Evolutionary conservation across 1,284 basidiomycete species (phyloP), one percentile per base, ranked within the genome.

Genomic region (Cystobasidium pallidum): DNA sequence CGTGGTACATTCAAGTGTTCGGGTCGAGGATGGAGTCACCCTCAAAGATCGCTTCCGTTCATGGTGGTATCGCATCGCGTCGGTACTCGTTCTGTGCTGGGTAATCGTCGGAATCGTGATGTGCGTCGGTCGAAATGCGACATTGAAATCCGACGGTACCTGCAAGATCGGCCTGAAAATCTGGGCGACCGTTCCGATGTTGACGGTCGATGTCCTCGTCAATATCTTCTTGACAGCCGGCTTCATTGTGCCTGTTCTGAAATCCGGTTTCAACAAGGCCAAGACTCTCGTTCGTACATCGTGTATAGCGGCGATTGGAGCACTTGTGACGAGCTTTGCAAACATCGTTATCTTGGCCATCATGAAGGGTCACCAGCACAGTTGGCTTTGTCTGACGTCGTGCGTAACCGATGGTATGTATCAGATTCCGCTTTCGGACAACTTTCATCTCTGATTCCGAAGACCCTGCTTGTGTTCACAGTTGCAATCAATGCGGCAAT

Each of bases 351-450:
- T 86, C 17, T 80, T 88, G 47, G 84, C 84, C 8, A 47, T 83
- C 30, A 78, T 85, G 78, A 78, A 85, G 49, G 86, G 86, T 6
- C 78, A 80, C 39, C 83, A 87, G 76, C 80, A 85, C 15, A 85
- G 83, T 3, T 86, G 84, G 84, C 82, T 87, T 19, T 86, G 86
- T 76, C 80, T 88, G 1, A 82, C 82, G 15, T 83, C 83, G 68
- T 87, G 86, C 74, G 84, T 83, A 4, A 80, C 79, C 15, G 86
- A 87, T 54, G 72, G 72, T 57, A 30, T 15, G 62, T 45, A 3
- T n/a, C 15, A 45, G 11, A 4, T 45, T 34, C 15, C 19, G 0
- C 21, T n/a, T n/a, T n/a, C n/a, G n/a, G n/a, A n/a, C n/a, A n/a
- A n/a, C n/a, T n/a, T n/a, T n/a, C n/a, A n/a, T n/a, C n/a, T n/a